Evolutionary conservation across 306 rosid genomes (phyloP), one percentile per base, ranked within the genome.

Genomic region (Glycine tomentella): DNA sequence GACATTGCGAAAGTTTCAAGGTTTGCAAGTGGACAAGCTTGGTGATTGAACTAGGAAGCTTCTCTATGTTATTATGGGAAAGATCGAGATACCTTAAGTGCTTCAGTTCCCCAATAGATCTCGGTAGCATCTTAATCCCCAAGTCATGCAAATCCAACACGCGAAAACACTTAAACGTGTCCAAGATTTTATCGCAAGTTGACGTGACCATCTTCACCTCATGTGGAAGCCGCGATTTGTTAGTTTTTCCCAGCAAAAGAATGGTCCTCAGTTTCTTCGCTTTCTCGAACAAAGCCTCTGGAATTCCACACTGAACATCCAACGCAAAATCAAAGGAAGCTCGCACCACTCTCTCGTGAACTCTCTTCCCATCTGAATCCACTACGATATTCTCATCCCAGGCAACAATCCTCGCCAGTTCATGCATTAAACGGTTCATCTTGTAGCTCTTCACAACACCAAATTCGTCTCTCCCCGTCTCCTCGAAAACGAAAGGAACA

Each of bases 141-240:
- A 70, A 4, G n/a, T 71, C 68, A 42, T 34, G 66, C 1, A 83
- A 52, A 70, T 83, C 86, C 79, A 83, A 34, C 53, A 71, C 5
- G n/a, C 69, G 53, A 34, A 77, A 5, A 8, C 11, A 25, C 56
- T 63, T 72, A 1, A 71, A 71, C 4, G 7, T 63, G 1, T 70
- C 7, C 4, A 65, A 66, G 2, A 81, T 34, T 1, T 38, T 38
- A 4, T 38, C 44, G 1, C 6, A 5, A 4, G 44, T 5, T 5
- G 44, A 5, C 44, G 7, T 57, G 34, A 13, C 5, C 64, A 57
- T 17, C 64, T 57, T 20, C 64, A 57, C 34, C 36, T 57, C 36
- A 10, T 17, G 6, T 1, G 56, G 81, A 48, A 58, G 44, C 2
- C 52, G 14, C 0, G 81, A 36, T 16, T 57, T 42, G 33, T 56